Evolutionary conservation across 208 protist species (phyloP).

Genomic region (Leptomonas pyrrhocoris): DNA sequence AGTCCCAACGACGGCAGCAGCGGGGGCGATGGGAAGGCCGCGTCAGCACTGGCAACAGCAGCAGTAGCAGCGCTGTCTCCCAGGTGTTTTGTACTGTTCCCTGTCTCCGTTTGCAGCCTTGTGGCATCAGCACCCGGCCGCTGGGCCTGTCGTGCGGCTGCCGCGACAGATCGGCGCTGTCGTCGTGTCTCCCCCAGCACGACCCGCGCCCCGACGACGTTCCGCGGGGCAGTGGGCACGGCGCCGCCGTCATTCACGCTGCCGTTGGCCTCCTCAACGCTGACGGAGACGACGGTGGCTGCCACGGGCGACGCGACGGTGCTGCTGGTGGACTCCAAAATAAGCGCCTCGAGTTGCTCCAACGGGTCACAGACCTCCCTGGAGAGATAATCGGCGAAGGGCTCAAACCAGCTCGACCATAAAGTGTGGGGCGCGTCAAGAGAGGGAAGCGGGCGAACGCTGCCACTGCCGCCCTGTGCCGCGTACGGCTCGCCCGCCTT

Average conservation of each 20-base stretch:
- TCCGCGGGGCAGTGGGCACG: background rate
- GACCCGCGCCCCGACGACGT: constrained; percentile 23
- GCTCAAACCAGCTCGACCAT: constrained; percentile 9
- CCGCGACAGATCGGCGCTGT: constrained; percentile 13
- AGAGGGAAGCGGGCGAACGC: background rate
- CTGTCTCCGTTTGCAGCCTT: background rate
- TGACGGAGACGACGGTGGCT: background rate
- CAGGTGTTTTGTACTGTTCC: background rate
- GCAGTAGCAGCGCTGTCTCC: background rate
- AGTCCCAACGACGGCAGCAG: constrained; percentile 16
- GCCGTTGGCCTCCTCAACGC: background rate
- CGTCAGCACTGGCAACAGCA: too few relatives aligned
- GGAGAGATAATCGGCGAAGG: constrained; percentile 6
- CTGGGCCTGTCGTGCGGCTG: background rate
- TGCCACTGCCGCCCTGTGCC: background rate
- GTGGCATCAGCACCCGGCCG: background rate
- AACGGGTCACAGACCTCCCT: constrained; percentile 23
- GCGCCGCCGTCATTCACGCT: constrained; percentile 1
- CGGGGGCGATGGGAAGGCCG: background rate
- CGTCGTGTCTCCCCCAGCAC: constrained; percentile 17
- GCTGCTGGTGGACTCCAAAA: constrained; percentile 18
- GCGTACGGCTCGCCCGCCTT: background rate
- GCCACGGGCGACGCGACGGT: constrained; percentile 1
- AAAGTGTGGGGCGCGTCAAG: background rate
- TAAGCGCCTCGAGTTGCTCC: constrained; percentile 24